Percentiles rank a stretch among this genome's conserved stretches.
Conservation (phyloP, 2,329 filamentous ascomycete species). For the Fusarium sp. region DNA sequence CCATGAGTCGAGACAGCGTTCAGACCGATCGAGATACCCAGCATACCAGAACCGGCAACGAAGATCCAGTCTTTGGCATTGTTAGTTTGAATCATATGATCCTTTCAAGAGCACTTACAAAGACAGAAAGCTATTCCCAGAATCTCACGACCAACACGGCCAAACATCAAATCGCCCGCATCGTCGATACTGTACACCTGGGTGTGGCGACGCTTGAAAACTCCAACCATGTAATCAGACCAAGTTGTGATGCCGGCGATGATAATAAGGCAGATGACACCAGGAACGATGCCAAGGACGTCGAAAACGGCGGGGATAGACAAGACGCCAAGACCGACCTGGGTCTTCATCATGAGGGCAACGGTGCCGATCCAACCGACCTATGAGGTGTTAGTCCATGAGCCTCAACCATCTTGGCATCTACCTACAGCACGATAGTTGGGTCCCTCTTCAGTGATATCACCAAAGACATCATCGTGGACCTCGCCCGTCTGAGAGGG, state of each 20-base stretch:
- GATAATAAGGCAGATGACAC: slow-evolving; percentile 56
- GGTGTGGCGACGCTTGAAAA: slow-evolving; percentile 63
- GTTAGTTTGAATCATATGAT: not conserved
- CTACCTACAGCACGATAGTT: slow-evolving; percentile 47
- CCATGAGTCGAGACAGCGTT: slow-evolving; percentile 55
- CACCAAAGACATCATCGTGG: slow-evolving; percentile 49
- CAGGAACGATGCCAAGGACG: slow-evolving; percentile 60
- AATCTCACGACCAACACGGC: slow-evolving; percentile 57
- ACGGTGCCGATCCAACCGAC: slow-evolving; percentile 58
- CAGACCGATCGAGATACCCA: slow-evolving; percentile 52
- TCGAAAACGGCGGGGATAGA: slow-evolving; percentile 61
- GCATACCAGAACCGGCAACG: slow-evolving; percentile 32
- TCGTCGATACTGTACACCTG: slow-evolving; percentile 67
- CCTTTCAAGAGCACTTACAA: slow-evolving; percentile 39
- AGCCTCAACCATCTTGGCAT: not conserved
- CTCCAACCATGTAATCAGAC: slow-evolving; percentile 61
- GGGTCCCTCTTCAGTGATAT: slow-evolving; percentile 46
- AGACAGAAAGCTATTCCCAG: slow-evolving; percentile 53
- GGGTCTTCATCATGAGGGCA: slow-evolving; percentile 61
- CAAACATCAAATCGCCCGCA: slow-evolving; percentile 61
- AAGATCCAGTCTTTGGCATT: slow-evolving; percentile 25
- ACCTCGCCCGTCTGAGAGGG: slow-evolving; percentile 12
- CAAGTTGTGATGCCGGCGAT: slow-evolving; percentile 61
- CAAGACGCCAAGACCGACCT: slow-evolving; percentile 59
- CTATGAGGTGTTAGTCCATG: slow-evolving; percentile 37